Conservation (phyloP, 805 yeast species). For the Metschnikowia cubensis region DNA sequence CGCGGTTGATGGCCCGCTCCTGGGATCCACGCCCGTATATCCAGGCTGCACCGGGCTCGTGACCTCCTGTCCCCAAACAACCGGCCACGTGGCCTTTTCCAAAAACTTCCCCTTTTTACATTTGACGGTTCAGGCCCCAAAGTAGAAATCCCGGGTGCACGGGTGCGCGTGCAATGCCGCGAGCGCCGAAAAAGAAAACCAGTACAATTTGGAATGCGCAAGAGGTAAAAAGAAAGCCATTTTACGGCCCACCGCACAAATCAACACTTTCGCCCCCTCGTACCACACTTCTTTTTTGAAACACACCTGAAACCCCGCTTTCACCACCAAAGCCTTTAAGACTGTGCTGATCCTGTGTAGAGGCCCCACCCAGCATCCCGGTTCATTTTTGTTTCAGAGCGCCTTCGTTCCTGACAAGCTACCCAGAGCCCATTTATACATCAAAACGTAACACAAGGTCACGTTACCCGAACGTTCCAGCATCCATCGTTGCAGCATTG, state of each 20-base stretch:
- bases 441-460: too few species aligned
- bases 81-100: too few species aligned
- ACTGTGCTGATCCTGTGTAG: neutral
- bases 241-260: conserved; percentile 5
- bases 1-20: neutral
- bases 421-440: too few species aligned
- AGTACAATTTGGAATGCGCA: conserved; percentile 4
- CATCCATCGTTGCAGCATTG: neutral
- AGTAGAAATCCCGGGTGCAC: neutral
- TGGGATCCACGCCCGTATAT: too few species aligned
- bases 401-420: too few species aligned
- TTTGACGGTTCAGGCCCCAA: too few species aligned
- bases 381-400: too few species aligned
- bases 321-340: neutral
- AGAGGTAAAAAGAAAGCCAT: conserved; percentile 4
- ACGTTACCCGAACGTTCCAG: neutral
- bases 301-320: neutral
- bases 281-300: conserved; percentile 1
- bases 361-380: too few species aligned
- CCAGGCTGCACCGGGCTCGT: too few species aligned
- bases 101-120: too few species aligned
- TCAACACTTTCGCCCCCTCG: conserved; percentile 6
- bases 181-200: conserved; percentile 3
- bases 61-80: too few species aligned
- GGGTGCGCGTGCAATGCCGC: conserved; percentile 1